Evolutionary conservation across 2,329 filamentous ascomycete genomes (phyloP).

Genomic region (Microdochium bolleyi): DNA sequence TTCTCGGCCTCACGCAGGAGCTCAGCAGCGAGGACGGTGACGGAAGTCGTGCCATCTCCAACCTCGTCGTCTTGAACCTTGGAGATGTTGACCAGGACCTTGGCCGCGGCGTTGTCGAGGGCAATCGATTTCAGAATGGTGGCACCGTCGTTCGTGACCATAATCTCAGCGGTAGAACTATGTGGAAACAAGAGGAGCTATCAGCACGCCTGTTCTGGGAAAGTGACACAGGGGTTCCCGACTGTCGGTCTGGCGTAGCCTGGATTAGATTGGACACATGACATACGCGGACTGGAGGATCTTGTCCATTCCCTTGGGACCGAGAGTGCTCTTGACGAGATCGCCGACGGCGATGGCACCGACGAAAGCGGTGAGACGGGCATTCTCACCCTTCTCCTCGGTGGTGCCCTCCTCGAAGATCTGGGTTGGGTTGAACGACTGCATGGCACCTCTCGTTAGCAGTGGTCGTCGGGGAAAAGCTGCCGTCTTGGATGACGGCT

Average conservation of each 20-base stretch:
- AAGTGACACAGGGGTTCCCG: neutral
- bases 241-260: neutral
- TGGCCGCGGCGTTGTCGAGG: conserved; percentile 95
- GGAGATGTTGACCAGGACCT: conserved; percentile 97
- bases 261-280: neutral
- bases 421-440: conserved; percentile 80
- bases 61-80: conserved; percentile 99
- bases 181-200: conserved; percentile 10
- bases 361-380: conserved; percentile 94
- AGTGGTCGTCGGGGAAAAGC: neutral
- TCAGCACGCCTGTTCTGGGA: neutral
- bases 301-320: conserved; percentile 99
- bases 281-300: conserved; percentile 89
- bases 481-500: neutral
- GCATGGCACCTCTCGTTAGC: conserved; percentile 18
- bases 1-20: conserved; percentile 94
- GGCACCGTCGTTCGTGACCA: conserved; percentile 98
- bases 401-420: conserved; percentile 97
- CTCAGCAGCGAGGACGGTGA: conserved; percentile 90
- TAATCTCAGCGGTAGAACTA: conserved; percentile 90
- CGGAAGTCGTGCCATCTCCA: conserved; percentile 96
- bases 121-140: conserved; percentile 98
- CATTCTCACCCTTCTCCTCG: conserved; percentile 98
- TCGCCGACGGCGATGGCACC: conserved; percentile 97
- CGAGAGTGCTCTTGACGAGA: conserved; percentile 92